A percentile compares a stretch with the other conserved stretches of the same genome.
These are phyloP conservation scores for Yamadazyma spencermartinsiae DNA, from an alignment of 1,139 yeast genomes.

Conservation along the genomic window DNA sequence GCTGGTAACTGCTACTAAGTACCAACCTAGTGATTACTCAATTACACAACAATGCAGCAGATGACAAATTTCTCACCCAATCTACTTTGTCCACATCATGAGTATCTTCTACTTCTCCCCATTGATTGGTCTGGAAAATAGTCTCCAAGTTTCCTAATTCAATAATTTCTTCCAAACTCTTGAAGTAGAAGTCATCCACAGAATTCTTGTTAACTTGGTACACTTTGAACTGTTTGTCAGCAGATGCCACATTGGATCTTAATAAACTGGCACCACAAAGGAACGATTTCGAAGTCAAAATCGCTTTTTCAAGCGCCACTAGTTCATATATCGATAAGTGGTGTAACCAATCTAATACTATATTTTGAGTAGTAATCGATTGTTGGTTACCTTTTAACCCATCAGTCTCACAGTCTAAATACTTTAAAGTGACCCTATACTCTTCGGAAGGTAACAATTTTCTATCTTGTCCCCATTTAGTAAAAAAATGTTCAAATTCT, in stretches of 20 bases:
- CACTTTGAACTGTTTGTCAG: slow-evolving; percentile 20
- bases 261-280: slow-evolving; percentile 63
- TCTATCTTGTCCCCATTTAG: slow-evolving; percentile 32
- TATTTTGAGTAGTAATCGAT: slow-evolving; percentile 54
- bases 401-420: slow-evolving; percentile 75
- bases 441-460: slow-evolving; percentile 30
- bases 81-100: slow-evolving; percentile 95
- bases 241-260: slow-evolving; percentile 37
- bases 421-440: slow-evolving; percentile 41
- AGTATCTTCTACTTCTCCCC: slow-evolving; percentile 99
- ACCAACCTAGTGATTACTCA: no score
- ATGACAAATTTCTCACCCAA: slow-evolving; percentile 74
- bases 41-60: slow-evolving; percentile 64
- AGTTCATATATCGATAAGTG: slow-evolving; percentile 70
- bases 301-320: slow-evolving; percentile 86
- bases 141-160: slow-evolving; percentile 80
- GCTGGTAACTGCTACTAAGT: no score
- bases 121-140: slow-evolving; percentile 76
- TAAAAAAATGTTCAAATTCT: slow-evolving; percentile 63
- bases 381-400: slow-evolving; percentile 84
- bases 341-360: slow-evolving; percentile 67
- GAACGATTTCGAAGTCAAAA: slow-evolving; percentile 81
- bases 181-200: slow-evolving; percentile 29
- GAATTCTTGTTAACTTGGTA: slow-evolving; percentile 37
- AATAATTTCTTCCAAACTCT: slow-evolving; percentile 68